Percentiles rank a stretch among this genome's conserved stretches.
These are phyloP conservation scores for Carex arenaria DNA, from an alignment of 202 grass and related monocot species.

Conservation along the genomic window DNA sequence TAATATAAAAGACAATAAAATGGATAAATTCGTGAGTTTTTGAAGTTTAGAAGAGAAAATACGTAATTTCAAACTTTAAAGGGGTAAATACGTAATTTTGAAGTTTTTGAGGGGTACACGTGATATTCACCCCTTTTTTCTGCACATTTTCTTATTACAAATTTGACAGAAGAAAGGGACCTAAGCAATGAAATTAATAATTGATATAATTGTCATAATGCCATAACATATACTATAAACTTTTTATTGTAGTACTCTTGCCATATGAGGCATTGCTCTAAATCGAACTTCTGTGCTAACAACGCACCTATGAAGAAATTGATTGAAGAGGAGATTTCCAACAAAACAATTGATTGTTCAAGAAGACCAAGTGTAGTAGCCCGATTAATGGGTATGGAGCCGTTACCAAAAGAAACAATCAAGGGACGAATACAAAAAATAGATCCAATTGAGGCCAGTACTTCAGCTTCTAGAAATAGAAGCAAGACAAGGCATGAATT, in stretches of 20 bases:
- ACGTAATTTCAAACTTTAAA: no score
- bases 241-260: constrained; percentile 50
- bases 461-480: constrained; percentile 36
- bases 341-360: constrained; percentile 31
- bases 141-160: background rate
- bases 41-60: no score
- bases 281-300: constrained; percentile 21
- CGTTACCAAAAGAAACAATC: constrained; percentile 43
- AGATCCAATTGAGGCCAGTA: constrained; percentile 31
- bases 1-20: no score
- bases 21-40: no score
- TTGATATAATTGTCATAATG: background rate
- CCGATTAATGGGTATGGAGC: constrained; percentile 94
- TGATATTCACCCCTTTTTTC: no score
- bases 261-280: constrained; percentile 48
- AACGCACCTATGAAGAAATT: constrained; percentile 42
- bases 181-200: background rate
- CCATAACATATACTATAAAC: constrained; percentile 21
- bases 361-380: constrained; percentile 79
- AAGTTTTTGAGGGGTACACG: no score
- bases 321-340: constrained; percentile 54
- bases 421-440: constrained; percentile 24
- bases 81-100: no score
- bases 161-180: background rate
- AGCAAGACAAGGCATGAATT: constrained; percentile 14